These are phyloP conservation scores for Inga laurina DNA, from an alignment of 306 rosid species.

Conservation along the genomic window DNA sequence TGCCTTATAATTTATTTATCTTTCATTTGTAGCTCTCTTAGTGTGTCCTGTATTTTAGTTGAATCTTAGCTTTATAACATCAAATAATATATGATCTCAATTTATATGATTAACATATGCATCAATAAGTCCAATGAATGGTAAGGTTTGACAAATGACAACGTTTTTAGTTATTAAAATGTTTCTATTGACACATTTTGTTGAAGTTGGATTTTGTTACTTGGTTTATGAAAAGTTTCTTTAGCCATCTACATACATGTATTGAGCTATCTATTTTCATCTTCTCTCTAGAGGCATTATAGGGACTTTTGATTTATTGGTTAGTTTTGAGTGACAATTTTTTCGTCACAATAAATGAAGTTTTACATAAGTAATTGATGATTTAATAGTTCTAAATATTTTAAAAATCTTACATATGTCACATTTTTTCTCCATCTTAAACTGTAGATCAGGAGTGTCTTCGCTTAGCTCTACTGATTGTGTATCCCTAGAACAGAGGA, in stretches of 20 bases:
- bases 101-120: background rate
- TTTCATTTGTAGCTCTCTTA: background rate
- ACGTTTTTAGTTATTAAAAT: background rate
- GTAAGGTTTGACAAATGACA: too few relatives aligned
- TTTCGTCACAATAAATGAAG: background rate
- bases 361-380: background rate
- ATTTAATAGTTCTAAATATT: background rate
- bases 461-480: slow-evolving; percentile 70
- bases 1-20: slow-evolving; percentile 21
- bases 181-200: too few relatives aligned
- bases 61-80: too few relatives aligned
- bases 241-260: too few relatives aligned
- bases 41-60: background rate
- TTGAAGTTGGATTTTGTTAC: too few relatives aligned
- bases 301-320: too few relatives aligned
- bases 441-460: slow-evolving; percentile 79
- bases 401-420: slow-evolving; percentile 7
- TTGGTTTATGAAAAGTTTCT: too few relatives aligned
- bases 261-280: too few relatives aligned
- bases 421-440: slow-evolving; percentile 8
- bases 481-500: slow-evolving; percentile 66
- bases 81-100: background rate
- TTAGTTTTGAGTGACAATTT: too few relatives aligned
- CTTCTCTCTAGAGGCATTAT: too few relatives aligned
- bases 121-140: background rate